Base-by-base conservation (phyloP, 176 grass and related monocot genomes). In the Dendrocalamus sinicus region DNA sequence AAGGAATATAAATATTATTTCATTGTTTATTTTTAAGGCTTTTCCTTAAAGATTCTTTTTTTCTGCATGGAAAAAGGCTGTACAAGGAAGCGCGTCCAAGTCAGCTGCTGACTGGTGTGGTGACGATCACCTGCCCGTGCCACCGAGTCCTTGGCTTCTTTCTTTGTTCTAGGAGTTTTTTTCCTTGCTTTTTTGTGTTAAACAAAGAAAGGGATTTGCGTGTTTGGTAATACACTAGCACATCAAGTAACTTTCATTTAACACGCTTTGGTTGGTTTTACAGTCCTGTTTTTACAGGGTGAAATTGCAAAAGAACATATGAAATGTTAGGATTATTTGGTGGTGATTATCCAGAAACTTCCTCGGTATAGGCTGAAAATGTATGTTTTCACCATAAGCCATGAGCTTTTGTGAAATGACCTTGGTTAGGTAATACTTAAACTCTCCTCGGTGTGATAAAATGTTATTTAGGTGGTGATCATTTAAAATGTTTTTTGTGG, bases 51-150 rank as follows among this genome's bases (percentile, higher is more conserved):
- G 60, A 46, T 41, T 75, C 60, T 67, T 76, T 67, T 44, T 9
- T 60, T 10, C 2, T 32, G 47, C 50, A 16, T 46, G 54, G 58
- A 53, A 28, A 65, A 67, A 24, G 23, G 71, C 0, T 57, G 58
- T 51, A 50, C 60, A 83, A 67, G 59, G 58, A 76, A 70, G 65
- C 63, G 79, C 79, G 79, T 81, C 4, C 10, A 2, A 64, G 24
- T 23, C 61, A 64, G 24, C 8, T 22, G 45, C 12, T 26, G 13
- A 26, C 61, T 64, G 61, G 17, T 70, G 35, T 8, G 16, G 16
- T 9, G 54, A 54, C 54, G 19, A 58, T 44, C 37, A 58, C 22
- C 12, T 1, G 35, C 37, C 11, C 20, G 14, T 64, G 58, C 19
- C 48, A 32, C 50, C 15, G 4, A 10, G 26, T 35, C 7, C 46